Conservation (phyloP, 1,284 basidiomycete genomes). For the Rhizoctonia solani region DNA sequence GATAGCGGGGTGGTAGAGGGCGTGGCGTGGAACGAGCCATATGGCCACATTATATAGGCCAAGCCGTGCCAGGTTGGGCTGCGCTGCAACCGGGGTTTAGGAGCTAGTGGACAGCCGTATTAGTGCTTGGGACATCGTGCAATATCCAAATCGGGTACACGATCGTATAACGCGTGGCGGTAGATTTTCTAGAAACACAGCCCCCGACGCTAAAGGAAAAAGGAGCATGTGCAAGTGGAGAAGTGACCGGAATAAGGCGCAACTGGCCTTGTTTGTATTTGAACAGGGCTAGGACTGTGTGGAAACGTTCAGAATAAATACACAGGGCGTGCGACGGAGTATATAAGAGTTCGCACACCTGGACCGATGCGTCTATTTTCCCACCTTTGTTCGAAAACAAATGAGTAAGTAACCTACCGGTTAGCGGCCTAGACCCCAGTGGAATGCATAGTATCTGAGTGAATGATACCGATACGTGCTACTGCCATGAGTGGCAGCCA, state of each 20-base stretch:
- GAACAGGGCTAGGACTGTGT: too few species aligned
- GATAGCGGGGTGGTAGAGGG: not conserved
- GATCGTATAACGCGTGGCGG: not conserved
- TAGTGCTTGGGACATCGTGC: not conserved
- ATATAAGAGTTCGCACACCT: too few species aligned
- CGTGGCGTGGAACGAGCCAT: not conserved
- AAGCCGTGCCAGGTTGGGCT: not conserved
- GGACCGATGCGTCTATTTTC: too few species aligned
- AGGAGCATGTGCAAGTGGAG: too few species aligned
- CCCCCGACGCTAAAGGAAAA: too few species aligned
- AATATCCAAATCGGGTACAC: not conserved
- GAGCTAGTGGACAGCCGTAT: not conserved
- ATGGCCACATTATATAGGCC: not conserved
- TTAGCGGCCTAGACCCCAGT: not conserved
- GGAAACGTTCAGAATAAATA: too few species aligned
- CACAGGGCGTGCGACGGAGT: too few species aligned
- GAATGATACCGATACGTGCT: constrained; percentile 7
- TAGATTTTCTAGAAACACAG: not conserved
- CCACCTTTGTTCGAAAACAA: constrained; percentile 15
- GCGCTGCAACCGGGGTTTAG: not conserved
- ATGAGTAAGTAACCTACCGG: not conserved
- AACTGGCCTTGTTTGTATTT: too few species aligned
- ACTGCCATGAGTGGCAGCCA: constrained; percentile 28
- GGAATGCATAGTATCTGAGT: not conserved
- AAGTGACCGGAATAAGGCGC: too few species aligned